phyloP scores from a whole-genome alignment of 192 early-diverging fungal genomes.

The Backusella tuberculispora region DNA sequence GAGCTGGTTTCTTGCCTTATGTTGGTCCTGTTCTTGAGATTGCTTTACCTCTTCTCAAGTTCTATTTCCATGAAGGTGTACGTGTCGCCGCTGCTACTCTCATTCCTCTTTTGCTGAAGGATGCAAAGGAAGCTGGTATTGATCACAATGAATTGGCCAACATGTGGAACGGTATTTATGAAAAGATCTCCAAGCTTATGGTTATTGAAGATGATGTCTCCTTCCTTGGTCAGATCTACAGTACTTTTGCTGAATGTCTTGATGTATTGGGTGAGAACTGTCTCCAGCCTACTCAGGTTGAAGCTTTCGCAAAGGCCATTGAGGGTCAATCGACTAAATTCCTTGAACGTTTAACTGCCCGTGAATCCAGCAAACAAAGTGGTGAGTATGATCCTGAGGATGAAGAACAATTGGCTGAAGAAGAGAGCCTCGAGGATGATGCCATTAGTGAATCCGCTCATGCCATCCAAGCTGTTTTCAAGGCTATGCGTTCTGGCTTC shows the following conservation, averaged over 20 bases:
- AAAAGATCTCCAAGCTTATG: slow-evolving; percentile 81
- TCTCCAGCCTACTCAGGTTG: slow-evolving; percentile 65
- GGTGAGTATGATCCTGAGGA: slow-evolving; percentile 92
- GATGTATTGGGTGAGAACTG: slow-evolving; percentile 68
- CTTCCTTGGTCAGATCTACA: slow-evolving; percentile 79
- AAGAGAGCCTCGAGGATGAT: slow-evolving; percentile 80
- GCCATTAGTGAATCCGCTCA: slow-evolving; percentile 84
- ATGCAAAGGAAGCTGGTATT: slow-evolving; percentile 58
- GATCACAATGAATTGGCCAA: slow-evolving; percentile 55
- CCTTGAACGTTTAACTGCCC: slow-evolving; percentile 72
- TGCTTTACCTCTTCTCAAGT: slow-evolving; percentile 88
- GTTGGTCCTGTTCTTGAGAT: slow-evolving; percentile 83
- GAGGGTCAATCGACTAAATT: slow-evolving; percentile 78
- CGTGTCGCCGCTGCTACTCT: slow-evolving; percentile 82
- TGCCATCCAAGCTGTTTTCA: slow-evolving; percentile 81
- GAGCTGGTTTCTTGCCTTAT: slow-evolving; percentile 86
- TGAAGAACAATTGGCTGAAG: slow-evolving; percentile 85
- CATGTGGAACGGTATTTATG: slow-evolving; percentile 76
- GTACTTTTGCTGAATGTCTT: slow-evolving; percentile 75
- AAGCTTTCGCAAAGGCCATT: slow-evolving; percentile 71
- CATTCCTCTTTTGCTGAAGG: slow-evolving; percentile 79
- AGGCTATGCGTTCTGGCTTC: slow-evolving; percentile 71
- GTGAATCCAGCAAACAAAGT: slow-evolving; percentile 72
- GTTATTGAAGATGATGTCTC: slow-evolving; percentile 79
- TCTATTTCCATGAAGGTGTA: slow-evolving; percentile 98